These are phyloP conservation scores for baker's yeast (Saccharomyces cerevisiae) DNA, from an alignment of 805 yeast species.

Conservation along the genomic window DNA sequence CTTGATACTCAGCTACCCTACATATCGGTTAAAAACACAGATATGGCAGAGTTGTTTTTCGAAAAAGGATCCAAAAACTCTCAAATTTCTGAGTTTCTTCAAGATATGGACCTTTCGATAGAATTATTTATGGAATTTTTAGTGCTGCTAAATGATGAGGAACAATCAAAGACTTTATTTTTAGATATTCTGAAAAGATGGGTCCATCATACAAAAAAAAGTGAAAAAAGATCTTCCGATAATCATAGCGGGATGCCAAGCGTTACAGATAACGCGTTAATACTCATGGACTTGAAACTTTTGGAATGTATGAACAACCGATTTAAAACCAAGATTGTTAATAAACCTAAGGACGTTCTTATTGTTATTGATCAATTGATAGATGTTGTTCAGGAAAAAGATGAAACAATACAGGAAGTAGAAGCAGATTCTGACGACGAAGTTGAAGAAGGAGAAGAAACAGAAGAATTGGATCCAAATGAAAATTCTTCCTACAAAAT, in stretches of 20 bases:
- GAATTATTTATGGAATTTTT: conserved; percentile 39
- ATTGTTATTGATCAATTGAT: conserved; percentile 40
- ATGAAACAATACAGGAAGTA: conserved; percentile 15
- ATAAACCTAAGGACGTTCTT: conserved; percentile 47
- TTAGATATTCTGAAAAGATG: conserved; percentile 50
- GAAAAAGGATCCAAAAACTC: conserved; percentile 1
- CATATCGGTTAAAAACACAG: conserved; percentile 15
- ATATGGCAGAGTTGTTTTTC: not conserved
- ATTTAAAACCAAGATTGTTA: conserved; percentile 43
- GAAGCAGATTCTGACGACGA: conserved; percentile 28
- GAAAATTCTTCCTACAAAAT: conserved; percentile 17
- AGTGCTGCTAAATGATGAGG: conserved; percentile 40
- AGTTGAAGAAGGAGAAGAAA: conserved; percentile 14
- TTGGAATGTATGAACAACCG: conserved; percentile 52
- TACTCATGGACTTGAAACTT: conserved; percentile 52
- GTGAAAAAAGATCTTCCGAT: not conserved
- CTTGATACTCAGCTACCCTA: conserved; percentile 32
- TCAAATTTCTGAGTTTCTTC: conserved; percentile 29
- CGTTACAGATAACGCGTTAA: conserved; percentile 41
- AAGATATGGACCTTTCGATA: conserved; percentile 37
- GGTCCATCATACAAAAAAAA: conserved; percentile 31
- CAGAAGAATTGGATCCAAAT: not conserved
- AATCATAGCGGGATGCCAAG: conserved; percentile 6
- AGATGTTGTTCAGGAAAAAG: conserved; percentile 5
- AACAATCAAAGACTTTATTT: conserved; percentile 40